Base-by-base conservation (phyloP, 163 green algal species). In the Scenedesmus sp. region DNA sequence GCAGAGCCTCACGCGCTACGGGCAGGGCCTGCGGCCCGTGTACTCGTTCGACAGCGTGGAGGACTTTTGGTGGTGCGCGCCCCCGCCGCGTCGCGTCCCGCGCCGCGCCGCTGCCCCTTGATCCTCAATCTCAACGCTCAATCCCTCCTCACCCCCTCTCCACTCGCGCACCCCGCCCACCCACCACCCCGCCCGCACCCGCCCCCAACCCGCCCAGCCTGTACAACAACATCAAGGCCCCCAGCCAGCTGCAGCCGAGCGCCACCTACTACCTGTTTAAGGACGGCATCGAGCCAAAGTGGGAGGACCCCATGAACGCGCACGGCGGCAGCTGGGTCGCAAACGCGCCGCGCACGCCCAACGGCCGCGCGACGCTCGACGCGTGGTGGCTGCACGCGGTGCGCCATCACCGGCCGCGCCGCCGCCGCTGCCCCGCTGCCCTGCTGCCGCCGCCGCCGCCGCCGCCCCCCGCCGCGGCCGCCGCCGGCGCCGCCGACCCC, bases 1-100 rank as follows among this genome's bases (percentile, higher is more conserved):
- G 89, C 89, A 92, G 84, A 93, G 90, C 18, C 81, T 90, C 45
- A 86, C 78, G 56, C 93, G 82, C 57, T 99, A 93, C 92, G 39
- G 96, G 2, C 89, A 96, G 66, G 96, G 94, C 5, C 82, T 99
- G 60, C 87, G 94, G 39, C 70, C 87, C 9, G 94, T 99, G 9
- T 98, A 97, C 86, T 97, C 96, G 0, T 99, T 99, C 81, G 87
- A 93, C 78, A 98, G 93, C n/a, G 95, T 99, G n/a, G 96, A 99
- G 86, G 96, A 99, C 77, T 99, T 99, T 74, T 99, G 96, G 96
- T 97, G 96, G 95, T 98, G 86, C 62, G 94, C 90, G n/a, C n/a
- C n/a, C n/a, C n/a, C n/a, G n/a, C n/a, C 17, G 31, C 7, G 42
- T 76, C 17, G 48, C n/a, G 28, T 6, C 48, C 11, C 11, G 28